Percentiles rank a stretch among this genome's conserved stretches.
Conservation (phyloP, 1,284 basidiomycete genomes). For the Leccinum fuscescens region DNA sequence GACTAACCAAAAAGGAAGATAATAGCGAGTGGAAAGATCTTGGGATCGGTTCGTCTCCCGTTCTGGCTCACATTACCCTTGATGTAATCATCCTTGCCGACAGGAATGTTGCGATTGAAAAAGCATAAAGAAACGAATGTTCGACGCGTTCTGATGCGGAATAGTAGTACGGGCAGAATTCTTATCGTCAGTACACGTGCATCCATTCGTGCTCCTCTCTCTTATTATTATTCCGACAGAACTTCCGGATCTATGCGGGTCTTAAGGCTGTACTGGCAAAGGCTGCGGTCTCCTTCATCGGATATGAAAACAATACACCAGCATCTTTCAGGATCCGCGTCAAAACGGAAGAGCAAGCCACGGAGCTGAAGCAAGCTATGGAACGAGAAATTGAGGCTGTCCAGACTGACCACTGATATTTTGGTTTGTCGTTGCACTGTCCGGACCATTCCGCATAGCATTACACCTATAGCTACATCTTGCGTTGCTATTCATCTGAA, state of each 20-base stretch:
- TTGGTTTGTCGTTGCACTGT: not conserved
- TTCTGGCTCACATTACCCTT: not conserved
- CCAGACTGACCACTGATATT: slow-evolving; percentile 33
- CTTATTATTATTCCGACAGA: slow-evolving; percentile 41
- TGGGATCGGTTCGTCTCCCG: slow-evolving; percentile 50
- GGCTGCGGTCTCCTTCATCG: slow-evolving; percentile 60
- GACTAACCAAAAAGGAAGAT: slow-evolving; percentile 55
- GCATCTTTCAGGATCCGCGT: slow-evolving; percentile 64
- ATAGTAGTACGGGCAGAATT: slow-evolving; percentile 70
- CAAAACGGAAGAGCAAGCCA: slow-evolving; percentile 61
- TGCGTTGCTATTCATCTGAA: slow-evolving; percentile 16
- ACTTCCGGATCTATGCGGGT: slow-evolving; percentile 59
- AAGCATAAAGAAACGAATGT: slow-evolving; percentile 59
- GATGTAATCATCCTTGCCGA: slow-evolving; percentile 8
- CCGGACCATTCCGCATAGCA: slow-evolving; percentile 19
- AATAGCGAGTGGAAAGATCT: slow-evolving; percentile 57
- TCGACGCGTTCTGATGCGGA: slow-evolving; percentile 63
- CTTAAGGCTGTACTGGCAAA: slow-evolving; percentile 52
- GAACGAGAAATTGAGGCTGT: slow-evolving; percentile 60
- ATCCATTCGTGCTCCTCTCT: slow-evolving; percentile 1
- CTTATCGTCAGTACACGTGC: slow-evolving; percentile 52
- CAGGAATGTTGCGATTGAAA: slow-evolving; percentile 68
- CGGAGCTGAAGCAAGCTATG: slow-evolving; percentile 55
- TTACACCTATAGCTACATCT: slow-evolving; percentile 29
- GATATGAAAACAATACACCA: slow-evolving; percentile 60